These are phyloP conservation scores for Daldinia concentrica DNA, from an alignment of 495 filamentous ascomycete species.

Conservation along the genomic window DNA sequence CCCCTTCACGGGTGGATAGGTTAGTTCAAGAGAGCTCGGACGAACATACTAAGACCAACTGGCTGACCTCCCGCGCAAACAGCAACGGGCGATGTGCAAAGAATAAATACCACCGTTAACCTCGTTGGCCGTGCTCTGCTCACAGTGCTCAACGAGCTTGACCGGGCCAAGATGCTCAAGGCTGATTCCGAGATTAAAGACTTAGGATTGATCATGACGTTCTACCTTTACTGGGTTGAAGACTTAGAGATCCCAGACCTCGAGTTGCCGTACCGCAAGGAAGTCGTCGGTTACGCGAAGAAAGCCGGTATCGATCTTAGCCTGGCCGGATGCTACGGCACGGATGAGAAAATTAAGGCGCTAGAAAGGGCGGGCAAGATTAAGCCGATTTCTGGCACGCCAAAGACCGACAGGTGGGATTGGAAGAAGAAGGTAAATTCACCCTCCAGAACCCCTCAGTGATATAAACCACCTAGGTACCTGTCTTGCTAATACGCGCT, in stretches of 20 bases:
- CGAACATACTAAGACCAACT: neutral
- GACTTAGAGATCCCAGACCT: slow-evolving; percentile 12
- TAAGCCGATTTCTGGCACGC: slow-evolving; percentile 20
- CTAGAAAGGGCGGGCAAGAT: slow-evolving; percentile 32
- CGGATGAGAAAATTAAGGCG: slow-evolving; percentile 24
- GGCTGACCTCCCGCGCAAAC: slow-evolving; percentile 15
- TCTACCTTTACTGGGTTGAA: slow-evolving; percentile 32
- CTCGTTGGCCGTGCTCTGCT: slow-evolving; percentile 37
- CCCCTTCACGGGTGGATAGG: slow-evolving; percentile 29
- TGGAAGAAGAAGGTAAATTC: slow-evolving; percentile 32
- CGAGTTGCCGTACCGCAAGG: slow-evolving; percentile 29
- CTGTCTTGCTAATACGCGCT: slow-evolving; percentile 3
- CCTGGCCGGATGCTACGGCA: slow-evolving; percentile 30
- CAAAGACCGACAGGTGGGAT: slow-evolving; percentile 31
- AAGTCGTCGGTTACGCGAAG: slow-evolving; percentile 32
- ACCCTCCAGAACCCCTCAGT: neutral
- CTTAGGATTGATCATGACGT: slow-evolving; percentile 27
- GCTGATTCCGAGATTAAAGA: slow-evolving; percentile 37
- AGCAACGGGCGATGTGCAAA: slow-evolving; percentile 20
- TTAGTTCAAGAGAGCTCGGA: slow-evolving; percentile 12
- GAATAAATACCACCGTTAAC: slow-evolving; percentile 15
- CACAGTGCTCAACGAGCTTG: slow-evolving; percentile 31
- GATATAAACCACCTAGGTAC: neutral
- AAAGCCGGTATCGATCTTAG: slow-evolving; percentile 32
- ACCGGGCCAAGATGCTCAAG: slow-evolving; percentile 29